A percentile compares a stretch with the other conserved stretches of the same genome.
These are phyloP conservation scores for Nicotiana attenuata DNA, from an alignment of 257 asterid species.

Conservation along the genomic window DNA sequence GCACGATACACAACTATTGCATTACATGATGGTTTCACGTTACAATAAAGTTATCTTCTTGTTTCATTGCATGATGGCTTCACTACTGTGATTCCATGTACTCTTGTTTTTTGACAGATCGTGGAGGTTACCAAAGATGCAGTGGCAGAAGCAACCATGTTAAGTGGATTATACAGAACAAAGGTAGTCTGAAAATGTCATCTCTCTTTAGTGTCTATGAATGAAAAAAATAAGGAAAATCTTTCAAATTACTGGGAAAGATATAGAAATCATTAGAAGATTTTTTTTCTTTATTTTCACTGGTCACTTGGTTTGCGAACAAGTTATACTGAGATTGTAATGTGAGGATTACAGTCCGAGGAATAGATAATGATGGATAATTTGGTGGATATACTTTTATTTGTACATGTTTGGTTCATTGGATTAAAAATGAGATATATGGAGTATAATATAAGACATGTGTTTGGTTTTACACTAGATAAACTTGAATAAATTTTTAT, in stretches of 20 bases:
- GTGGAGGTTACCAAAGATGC: not conserved
- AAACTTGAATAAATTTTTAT: too few species aligned
- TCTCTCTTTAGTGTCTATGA: not conserved
- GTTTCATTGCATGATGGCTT: not conserved
- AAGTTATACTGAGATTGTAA: too few species aligned
- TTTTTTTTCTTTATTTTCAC: too few species aligned
- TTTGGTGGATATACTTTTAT: too few species aligned
- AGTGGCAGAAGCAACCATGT: not conserved
- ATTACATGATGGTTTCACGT: not conserved
- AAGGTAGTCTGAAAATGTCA: not conserved
- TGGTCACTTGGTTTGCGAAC: too few species aligned
- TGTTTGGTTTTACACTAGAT: too few species aligned
- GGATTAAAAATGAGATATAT: too few species aligned
- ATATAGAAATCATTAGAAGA: not conserved
- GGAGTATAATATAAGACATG: too few species aligned
- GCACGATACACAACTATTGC: not conserved
- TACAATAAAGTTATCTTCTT: not conserved
- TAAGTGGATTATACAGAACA: not conserved
- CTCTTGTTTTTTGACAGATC: too few species aligned
- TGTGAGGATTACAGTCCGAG: too few species aligned
- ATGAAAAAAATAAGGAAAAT: not conserved
- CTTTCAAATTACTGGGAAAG: not conserved
- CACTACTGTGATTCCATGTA: not conserved
- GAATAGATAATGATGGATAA: too few species aligned
- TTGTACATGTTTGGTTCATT: too few species aligned